Evolutionary conservation across 2,329 filamentous ascomycete genomes (phyloP).

Genomic region (Penicillium occitanis): DNA sequence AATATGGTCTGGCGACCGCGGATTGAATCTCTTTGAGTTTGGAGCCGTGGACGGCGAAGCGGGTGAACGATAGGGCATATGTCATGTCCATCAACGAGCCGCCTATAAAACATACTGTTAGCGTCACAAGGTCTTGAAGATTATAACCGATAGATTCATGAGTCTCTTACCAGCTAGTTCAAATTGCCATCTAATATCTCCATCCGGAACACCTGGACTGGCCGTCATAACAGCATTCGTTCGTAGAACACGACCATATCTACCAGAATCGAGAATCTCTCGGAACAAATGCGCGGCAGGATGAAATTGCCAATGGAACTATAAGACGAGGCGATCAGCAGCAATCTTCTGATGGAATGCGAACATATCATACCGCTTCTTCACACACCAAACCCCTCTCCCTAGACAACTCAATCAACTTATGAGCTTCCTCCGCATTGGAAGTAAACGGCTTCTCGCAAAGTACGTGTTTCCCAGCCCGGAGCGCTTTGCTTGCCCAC

Average conservation of each 20-base stretch:
- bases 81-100: slow-evolving; percentile 44
- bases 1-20: slow-evolving; percentile 29
- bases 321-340: background rate
- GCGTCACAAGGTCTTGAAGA: background rate
- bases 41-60: slow-evolving; percentile 34
- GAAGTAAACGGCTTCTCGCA: slow-evolving; percentile 54
- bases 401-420: slow-evolving; percentile 43
- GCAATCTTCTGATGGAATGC: background rate
- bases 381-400: slow-evolving; percentile 24
- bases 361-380: slow-evolving; percentile 20
- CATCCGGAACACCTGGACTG: slow-evolving; percentile 27
- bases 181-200: slow-evolving; percentile 44
- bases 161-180: slow-evolving; percentile 30
- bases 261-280: slow-evolving; percentile 34
- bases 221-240: slow-evolving; percentile 30
- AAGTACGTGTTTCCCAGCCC: slow-evolving; percentile 55
- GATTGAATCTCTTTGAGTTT: slow-evolving; percentile 33
- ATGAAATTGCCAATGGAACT: slow-evolving; percentile 46
- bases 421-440: slow-evolving; percentile 47
- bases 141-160: no score
- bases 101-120: slow-evolving; percentile 24
- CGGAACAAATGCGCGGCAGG: slow-evolving; percentile 41
- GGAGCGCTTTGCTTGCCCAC: slow-evolving; percentile 51
- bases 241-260: slow-evolving; percentile 36
- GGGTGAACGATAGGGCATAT: slow-evolving; percentile 37